Evolutionary conservation across 2,329 filamentous ascomycete species (phyloP), one percentile per base, ranked within the genome.

Genomic region (Dactylellina sp.): DNA sequence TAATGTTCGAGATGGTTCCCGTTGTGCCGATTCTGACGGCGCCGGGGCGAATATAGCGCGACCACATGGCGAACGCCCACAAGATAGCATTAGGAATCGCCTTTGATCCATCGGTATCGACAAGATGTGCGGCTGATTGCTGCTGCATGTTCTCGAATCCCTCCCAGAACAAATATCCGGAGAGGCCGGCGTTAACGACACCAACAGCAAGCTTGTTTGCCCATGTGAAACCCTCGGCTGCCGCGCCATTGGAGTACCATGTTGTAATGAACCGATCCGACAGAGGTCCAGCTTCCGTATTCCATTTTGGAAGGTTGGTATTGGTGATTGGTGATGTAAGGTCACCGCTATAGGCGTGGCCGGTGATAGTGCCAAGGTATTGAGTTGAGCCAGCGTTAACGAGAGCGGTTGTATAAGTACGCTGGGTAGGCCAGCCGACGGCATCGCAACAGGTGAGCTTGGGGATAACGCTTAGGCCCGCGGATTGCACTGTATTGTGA

Each of bases 81-180:
- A 83, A 78, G 5, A 80, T 78, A 66, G 80, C 81, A 18, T 78
- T 79, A 4, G 81, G 79, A 6, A 77, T 76, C 49, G 81, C 80
- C 75, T 39, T 82, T 1, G 50, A 49, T 18, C 66, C 66, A 9
- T 71, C 59, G 1, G 59, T 63, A 22, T 80, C 20, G 82, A 79
- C 50, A 78, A 80, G 72, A 80, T 80, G 75, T 80, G 81, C 12
- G 79, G 81, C 66, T 1, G 57, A 63, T 18, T 71, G 66, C 37
- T 57, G 50, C 7, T 81, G 81, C 42, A 80, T 81, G 70, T 81
- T 81, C 24, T 82, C 81, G 14, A 79, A 77, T 18, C 84, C 84
- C 77, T 85, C 83, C 85, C 85, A 87, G 79, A 85, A 87, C 3
- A 87, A 80, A 76, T 86, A 87, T 0, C 82, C 86, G 6, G 82